Evolutionary conservation across 2,329 filamentous ascomycete species (phyloP).

Genomic region (Chalara sp.): DNA sequence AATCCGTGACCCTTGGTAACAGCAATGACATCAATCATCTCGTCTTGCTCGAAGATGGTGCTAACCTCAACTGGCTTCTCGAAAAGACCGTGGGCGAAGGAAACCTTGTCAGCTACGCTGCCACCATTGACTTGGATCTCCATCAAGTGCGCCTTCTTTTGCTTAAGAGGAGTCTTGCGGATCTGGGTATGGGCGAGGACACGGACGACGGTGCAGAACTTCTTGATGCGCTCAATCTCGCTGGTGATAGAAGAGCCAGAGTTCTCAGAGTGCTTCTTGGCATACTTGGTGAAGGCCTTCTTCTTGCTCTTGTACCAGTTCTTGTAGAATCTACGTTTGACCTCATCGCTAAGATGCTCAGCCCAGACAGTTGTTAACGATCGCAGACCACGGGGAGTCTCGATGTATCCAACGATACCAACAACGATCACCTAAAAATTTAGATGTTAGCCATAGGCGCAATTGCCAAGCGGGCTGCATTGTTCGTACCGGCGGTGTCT

Average conservation of each 20-base stretch:
- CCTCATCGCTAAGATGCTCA: slow-evolving; percentile 96
- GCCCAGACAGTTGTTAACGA: slow-evolving; percentile 99
- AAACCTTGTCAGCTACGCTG: slow-evolving; percentile 91
- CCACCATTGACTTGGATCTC: slow-evolving; percentile 99
- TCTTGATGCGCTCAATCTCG: slow-evolving; percentile 99
- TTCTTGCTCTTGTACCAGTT: slow-evolving; percentile 99
- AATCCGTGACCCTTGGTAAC: slow-evolving; percentile 99
- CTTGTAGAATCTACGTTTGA: slow-evolving; percentile 99
- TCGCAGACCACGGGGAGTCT: slow-evolving; percentile 98
- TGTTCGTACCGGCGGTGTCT: slow-evolving; percentile 92
- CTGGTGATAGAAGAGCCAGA: slow-evolving; percentile 85
- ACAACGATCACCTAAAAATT: slow-evolving; percentile 89
- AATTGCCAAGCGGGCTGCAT: slow-evolving; percentile 72
- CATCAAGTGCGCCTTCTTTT: slow-evolving; percentile 99
- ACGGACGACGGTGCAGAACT: slow-evolving; percentile 99
- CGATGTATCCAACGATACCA: slow-evolving; percentile 99
- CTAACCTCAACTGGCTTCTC: slow-evolving; percentile 97
- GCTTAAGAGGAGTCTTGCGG: slow-evolving; percentile 98
- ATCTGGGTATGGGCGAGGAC: slow-evolving; percentile 99
- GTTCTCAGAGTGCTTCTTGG: slow-evolving; percentile 98
- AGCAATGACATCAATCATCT: slow-evolving; percentile 98
- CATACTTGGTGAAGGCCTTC: slow-evolving; percentile 99
- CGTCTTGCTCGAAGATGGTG: slow-evolving; percentile 97
- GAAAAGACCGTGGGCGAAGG: slow-evolving; percentile 91
- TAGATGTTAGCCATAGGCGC: slow-evolving; percentile 65